Base-by-base conservation (phyloP, 169 alveolate species). In the Eimeria necatrix region DNA sequence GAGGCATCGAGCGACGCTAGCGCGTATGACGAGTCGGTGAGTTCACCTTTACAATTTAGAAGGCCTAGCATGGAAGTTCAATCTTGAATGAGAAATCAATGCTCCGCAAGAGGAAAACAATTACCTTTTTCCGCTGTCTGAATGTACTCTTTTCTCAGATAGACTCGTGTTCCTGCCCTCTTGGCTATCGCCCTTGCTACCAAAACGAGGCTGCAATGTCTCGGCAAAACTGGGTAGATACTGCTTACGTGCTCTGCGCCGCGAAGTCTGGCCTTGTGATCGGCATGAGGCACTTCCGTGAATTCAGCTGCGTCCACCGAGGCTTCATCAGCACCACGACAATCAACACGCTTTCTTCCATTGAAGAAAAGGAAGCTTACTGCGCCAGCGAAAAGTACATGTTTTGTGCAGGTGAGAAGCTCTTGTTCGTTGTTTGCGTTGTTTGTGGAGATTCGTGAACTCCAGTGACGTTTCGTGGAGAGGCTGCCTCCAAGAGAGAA, bases 111-210 rank as follows among this genome's bases (percentile, higher is more conserved):
- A 14, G 68, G 22, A 3, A 10, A 56, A 56, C 20, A 10, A 32
- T 56, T 56, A 18, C 1, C 68, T 2, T 56, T 56, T 56, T 56
- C 20, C 68, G 12, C 22, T 3, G 68, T 3, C 22, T 56, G 20
- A 56, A 56, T 56, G 41, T 32, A 32, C 41, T 2, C 41, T 32
- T 32, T 32, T 32, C 2, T 32, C 87, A 78, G 87, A 48, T 12
- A 14, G 68, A 78, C 49, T 78, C 87, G 14, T 78, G 87, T 26
- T 78, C 87, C 18, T 78, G 87, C 87, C 87, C 87, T 12, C 3
- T 46, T 32, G 87, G 87, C 14, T 78, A 46, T 26, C 87, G 87
- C 12, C 87, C 87, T 24, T 78, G 87, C 41, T 78, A 48, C 60
- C 60, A 61, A 18, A 46, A 46, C 18, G 87, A 78, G 41, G 87